Percentiles rank a stretch among this genome's conserved stretches.
Evolutionary conservation across 148 eudicot species (phyloP).

Genomic region (Arctostaphylos glauca): DNA sequence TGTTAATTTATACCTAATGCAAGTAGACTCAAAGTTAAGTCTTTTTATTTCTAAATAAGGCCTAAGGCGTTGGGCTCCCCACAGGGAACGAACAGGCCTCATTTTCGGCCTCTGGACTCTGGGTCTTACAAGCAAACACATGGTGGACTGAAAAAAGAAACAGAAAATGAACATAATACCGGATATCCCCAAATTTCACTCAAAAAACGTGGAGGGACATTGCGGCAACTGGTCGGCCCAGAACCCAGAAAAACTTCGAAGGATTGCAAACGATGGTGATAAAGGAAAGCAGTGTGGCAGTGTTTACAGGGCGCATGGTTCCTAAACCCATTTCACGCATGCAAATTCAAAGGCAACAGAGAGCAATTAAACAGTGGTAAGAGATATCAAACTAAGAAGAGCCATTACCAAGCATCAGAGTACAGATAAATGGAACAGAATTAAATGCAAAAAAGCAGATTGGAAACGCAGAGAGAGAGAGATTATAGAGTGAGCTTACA

Average conservation of each 20-base stretch:
- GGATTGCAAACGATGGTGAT: no score
- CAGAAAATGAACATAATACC: background rate
- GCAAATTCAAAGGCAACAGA: background rate
- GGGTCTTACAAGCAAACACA: background rate
- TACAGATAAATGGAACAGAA: background rate
- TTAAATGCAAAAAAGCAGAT: background rate
- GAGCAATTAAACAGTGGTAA: background rate
- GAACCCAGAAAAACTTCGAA: background rate
- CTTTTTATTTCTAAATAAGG: no score
- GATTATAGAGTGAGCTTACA: background rate
- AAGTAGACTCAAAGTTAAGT: no score
- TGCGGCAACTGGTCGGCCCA: background rate
- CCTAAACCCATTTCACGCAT: background rate
- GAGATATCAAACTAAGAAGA: background rate
- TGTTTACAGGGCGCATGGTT: no score
- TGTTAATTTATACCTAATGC: no score
- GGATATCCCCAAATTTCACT: background rate
- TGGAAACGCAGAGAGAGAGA: constrained; percentile 5
- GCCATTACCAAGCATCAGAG: background rate
- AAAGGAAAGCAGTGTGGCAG: background rate
- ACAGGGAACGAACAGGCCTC: background rate
- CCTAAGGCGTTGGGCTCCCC: constrained; percentile 16
- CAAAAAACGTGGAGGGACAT: background rate
- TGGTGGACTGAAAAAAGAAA: background rate
- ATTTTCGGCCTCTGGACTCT: background rate